Evolutionary conservation across 495 filamentous ascomycete genomes (phyloP).

Genomic region (Chaetomidium leptoderma): DNA sequence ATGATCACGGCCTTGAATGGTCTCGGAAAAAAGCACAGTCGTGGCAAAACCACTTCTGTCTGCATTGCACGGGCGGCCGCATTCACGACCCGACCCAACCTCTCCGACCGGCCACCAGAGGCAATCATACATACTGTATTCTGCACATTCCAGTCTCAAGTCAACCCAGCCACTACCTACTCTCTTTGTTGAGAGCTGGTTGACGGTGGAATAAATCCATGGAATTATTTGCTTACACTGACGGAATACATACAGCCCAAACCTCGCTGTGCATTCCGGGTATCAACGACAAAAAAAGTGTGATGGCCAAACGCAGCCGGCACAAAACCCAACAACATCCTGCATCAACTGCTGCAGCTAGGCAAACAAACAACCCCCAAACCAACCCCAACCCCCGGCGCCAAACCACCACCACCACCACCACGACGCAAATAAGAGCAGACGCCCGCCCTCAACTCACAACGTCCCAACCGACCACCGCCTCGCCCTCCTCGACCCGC

Average conservation of each 20-base stretch:
- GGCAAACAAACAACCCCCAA: not conserved
- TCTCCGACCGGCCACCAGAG: not conserved
- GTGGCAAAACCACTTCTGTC: no score
- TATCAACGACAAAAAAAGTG: not conserved
- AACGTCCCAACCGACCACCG: not conserved
- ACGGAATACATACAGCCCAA: not conserved
- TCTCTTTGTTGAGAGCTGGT: no score
- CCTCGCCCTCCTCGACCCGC: not conserved
- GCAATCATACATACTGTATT: no score
- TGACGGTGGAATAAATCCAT: not conserved
- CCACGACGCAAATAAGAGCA: no score
- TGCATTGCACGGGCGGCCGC: not conserved
- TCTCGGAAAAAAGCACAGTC: no score
- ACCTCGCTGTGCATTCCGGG: not conserved
- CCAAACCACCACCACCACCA: no score
- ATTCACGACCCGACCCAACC: not conserved
- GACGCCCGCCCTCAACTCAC: not conserved
- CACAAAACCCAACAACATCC: no score
- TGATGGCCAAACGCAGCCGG: not conserved
- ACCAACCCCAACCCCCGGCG: not conserved
- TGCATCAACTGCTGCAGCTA: no score
- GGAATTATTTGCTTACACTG: not conserved
- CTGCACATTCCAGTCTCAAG: no score
- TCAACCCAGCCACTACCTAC: no score
- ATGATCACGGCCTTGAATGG: no score